Base-by-base conservation (phyloP, 768 basidiomycete species). In the Boletus huronensis region DNA sequence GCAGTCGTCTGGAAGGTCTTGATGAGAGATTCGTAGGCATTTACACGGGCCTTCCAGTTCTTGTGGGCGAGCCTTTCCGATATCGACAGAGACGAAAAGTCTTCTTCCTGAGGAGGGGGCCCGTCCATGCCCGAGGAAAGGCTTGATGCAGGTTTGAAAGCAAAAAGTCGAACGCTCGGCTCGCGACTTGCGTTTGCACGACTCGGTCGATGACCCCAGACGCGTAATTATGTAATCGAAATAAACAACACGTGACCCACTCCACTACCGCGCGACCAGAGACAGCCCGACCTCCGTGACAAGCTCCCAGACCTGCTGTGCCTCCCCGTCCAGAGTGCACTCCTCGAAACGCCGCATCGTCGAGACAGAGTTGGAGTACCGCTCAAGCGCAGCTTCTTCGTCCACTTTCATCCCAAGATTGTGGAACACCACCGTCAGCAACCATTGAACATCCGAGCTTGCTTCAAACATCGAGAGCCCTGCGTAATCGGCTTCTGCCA, bases 31-130 rank as follows among this genome's bases (percentile, higher is more conserved):
- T 92, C 90, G 71, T 98, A 99, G 58, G 83, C 97, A 70, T 84
- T 93, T 64, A 96, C 83, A 62, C 97, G 87, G 54, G 97, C 97
- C 74, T 98, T 98, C 97, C 97, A 99, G 70, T 96, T 96, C 81
- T 98, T 98, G 78, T 98, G 93, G 6, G 82, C 75, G 52, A 96
- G 85, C 42, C 95, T 73, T 60, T 96, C 93, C 13, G 82, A 72
- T 44, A 97, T 80, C 21, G 91, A 76, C 48, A 98, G 79, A 28
- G 79, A 66, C 41, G 85, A 85, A 70, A 95, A 98, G 73, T 98
- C 94, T 76, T 97, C 94, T 76, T 97, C 94, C 64, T 82, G 88
- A 48, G 93, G 92, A 55, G 90, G 88, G 63, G 86, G 85, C 52
- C 92, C 94, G 73, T 96, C 94, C 93, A 93, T 93, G 54, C 66